These are phyloP conservation scores for Phytophthora chlamydospora DNA, from an alignment of 352 stramenopile species.

Conservation along the genomic window DNA sequence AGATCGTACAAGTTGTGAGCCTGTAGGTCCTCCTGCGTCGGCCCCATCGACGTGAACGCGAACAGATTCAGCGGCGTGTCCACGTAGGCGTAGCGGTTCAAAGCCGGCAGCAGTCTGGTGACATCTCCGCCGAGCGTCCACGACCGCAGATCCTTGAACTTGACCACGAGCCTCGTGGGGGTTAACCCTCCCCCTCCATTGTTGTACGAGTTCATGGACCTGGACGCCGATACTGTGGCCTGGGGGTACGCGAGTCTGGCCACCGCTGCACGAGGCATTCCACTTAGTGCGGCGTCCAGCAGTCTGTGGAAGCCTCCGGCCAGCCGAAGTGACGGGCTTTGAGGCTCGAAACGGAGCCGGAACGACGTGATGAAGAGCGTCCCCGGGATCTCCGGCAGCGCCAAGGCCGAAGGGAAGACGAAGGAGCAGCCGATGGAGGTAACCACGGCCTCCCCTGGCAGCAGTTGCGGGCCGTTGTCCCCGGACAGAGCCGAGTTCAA, in stretches of 20 bases:
- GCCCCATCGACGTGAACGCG: conserved; percentile 53
- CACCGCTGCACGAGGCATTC: conserved; percentile 67
- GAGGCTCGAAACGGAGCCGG: conserved; percentile 74
- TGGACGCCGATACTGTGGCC: conserved; percentile 33
- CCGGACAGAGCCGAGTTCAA: conserved; percentile 10
- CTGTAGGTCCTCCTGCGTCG: conserved; percentile 38
- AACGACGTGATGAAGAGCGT: conserved; percentile 73
- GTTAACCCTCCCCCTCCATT: conserved; percentile 15
- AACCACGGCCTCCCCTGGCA: conserved; percentile 54
- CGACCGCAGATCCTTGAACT: conserved; percentile 80
- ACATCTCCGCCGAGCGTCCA: conserved; percentile 80
- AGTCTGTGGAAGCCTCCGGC: conserved; percentile 59
- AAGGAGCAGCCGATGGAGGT: conserved; percentile 57
- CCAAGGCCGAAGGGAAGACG: conserved; percentile 52
- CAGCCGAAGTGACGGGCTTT: conserved; percentile 45
- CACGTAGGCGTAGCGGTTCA: conserved; percentile 77
- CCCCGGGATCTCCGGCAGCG: conserved; percentile 56
- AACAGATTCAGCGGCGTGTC: conserved; percentile 77
- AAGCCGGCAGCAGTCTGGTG: conserved; percentile 59
- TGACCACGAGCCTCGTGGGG: conserved; percentile 70
- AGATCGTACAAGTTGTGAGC: conserved; percentile 75
- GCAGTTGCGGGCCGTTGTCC: conserved; percentile 12
- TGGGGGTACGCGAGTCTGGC: conserved; percentile 79
- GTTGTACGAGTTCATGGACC: conserved; percentile 30
- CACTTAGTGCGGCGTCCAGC: conserved; percentile 63